Evolutionary conservation across 2,329 filamentous ascomycete genomes (phyloP), one percentile per base, ranked within the genome.

Genomic region (Apiospora sp.): DNA sequence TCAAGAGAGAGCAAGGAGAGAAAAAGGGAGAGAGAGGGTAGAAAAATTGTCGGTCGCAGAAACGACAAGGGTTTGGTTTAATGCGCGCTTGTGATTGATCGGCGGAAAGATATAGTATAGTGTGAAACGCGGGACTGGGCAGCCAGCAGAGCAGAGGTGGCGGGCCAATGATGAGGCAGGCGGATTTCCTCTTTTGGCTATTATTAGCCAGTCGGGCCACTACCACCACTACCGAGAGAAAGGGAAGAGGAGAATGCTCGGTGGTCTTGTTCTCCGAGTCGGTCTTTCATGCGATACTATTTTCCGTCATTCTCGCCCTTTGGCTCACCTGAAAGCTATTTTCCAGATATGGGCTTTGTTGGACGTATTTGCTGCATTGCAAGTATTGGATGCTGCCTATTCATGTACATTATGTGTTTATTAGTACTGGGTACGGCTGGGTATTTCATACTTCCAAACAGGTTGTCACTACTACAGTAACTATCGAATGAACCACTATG

Each of bases 71-170:
- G 19, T 37, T 41, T 34, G 34, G 30, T 64, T 41, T 34, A 64
- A 64, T 64, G 58, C 51, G 51, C 58, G 34, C 58, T 64, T 64
- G 58, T 37, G 58, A 64, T 64, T 64, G 58, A 64, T 64, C 58
- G 58, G 41, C 34, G 34, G 58, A n/a, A 4, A 37, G 7, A 41
- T 12, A 24, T 37, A 19, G 34, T 34, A 8, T n/a, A 41, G 34
- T 14, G 34, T 64, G 58, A 64, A 64, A 64, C 58, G 34, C 22
- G 54, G 7, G 22, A 19, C 58, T 30, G 51, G 51, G 51, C n/a
- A 58, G 51, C 13, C 5, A 10, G 8, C 37, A 37, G 37, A 37
- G 37, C 5, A 10, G 8, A 7, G 8, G 5, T 8, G 43, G 43
- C 43, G 24, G 12, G 34, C 58, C 58, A 64, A 64, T 41, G 58